A percentile compares a stretch with the other conserved stretches of the same genome.
Conservation (phyloP, 306 rosid genomes). For the Adenanthera pavonina region DNA sequence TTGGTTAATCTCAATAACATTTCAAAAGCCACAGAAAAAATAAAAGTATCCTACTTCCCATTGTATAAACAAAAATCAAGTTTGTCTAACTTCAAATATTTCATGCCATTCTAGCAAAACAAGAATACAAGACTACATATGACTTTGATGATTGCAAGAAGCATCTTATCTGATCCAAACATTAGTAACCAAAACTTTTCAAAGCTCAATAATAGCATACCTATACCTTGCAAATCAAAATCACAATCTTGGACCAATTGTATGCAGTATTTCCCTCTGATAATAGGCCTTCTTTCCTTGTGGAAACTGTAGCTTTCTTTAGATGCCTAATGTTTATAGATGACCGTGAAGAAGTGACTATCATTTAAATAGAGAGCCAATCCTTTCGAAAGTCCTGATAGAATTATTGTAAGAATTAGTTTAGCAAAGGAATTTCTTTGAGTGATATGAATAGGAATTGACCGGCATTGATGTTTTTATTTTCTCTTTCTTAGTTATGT, state of each 20-base stretch:
- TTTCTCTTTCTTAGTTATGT: neutral
- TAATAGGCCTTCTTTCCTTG: conserved; percentile 94
- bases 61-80: too few species aligned
- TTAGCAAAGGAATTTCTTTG: neutral
- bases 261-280: conserved; percentile 95
- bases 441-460: too few species aligned
- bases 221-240: conserved; percentile 17
- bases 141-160: neutral
- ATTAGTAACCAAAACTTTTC: conserved; percentile 14
- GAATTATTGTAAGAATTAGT: conserved; percentile 17
- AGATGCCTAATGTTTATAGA: conserved; percentile 94
- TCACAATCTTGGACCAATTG: conserved; percentile 89
- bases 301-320: conserved; percentile 98
- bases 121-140: neutral
- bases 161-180: neutral
- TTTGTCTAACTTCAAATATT: neutral
- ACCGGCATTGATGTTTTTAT: neutral
- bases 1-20: too few species aligned
- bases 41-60: too few species aligned
- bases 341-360: conserved; percentile 93
- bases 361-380: conserved; percentile 89
- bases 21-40: too few species aligned
- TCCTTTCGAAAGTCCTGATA: conserved; percentile 89
- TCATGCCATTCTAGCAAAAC: neutral
- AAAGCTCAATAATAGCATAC: neutral